Evolutionary conservation across 148 eudicot genomes (phyloP).

Genomic region (Selenicereus undatus): DNA sequence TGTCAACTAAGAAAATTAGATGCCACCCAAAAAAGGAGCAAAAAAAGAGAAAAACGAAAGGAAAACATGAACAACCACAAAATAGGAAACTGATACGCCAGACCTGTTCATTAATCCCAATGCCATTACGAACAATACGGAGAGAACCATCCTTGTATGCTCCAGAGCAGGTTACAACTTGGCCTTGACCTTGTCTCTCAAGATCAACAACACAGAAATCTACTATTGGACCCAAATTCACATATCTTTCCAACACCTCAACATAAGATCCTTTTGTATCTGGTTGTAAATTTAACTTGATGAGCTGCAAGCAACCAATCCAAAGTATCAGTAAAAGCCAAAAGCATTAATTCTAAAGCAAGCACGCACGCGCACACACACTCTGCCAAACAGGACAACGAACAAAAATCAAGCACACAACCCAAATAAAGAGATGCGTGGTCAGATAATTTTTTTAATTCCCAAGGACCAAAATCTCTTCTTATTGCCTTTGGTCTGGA

Average conservation of each 20-base stretch:
- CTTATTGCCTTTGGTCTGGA: neutral
- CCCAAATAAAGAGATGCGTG: neutral
- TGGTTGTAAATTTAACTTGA: slow-evolving; percentile 85
- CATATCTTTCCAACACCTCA: slow-evolving; percentile 85
- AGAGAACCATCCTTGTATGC: slow-evolving; percentile 98
- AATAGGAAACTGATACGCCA: slow-evolving; percentile 8
- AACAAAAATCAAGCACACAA: neutral
- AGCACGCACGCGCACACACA: neutral
- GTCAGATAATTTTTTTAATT: neutral
- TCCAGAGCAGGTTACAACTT: slow-evolving; percentile 98
- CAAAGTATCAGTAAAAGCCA: slow-evolving; percentile 12
- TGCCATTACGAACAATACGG: slow-evolving; percentile 94
- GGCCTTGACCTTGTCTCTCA: slow-evolving; percentile 99
- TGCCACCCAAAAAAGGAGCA: neutral
- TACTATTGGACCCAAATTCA: slow-evolving; percentile 91
- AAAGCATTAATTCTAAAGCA: slow-evolving; percentile 8
- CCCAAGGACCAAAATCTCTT: neutral
- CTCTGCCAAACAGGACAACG: neutral
- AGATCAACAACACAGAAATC: slow-evolving; percentile 98
- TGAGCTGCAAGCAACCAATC: slow-evolving; percentile 50
- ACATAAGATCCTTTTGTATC: slow-evolving; percentile 97
- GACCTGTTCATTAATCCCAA: slow-evolving; percentile 98
- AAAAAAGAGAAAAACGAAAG: no score
- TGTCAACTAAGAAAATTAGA: slow-evolving; percentile 9
- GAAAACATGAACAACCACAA: neutral